A percentile compares a stretch with the other conserved stretches of the same genome.
Conservation (phyloP, 257 asterid genomes). For the Solanum habrochaites region DNA sequence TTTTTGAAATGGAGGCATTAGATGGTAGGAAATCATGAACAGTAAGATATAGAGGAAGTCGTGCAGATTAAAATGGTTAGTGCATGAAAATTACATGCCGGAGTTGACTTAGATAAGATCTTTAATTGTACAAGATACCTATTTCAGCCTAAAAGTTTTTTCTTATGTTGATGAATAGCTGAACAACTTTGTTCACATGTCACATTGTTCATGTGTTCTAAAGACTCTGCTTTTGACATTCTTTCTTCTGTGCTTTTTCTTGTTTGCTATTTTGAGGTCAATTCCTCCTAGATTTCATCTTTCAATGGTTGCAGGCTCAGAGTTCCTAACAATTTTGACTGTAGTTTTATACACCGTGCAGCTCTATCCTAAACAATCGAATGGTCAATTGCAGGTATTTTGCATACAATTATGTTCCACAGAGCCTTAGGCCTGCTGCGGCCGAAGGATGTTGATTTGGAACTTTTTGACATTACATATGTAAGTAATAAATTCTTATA, state of each 20-base stretch:
- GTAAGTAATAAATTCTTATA: constrained; percentile 31
- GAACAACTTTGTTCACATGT: not conserved
- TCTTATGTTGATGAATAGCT: not conserved
- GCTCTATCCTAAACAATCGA: not conserved
- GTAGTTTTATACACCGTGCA: not conserved
- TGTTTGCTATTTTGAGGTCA: not conserved
- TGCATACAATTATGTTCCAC: constrained; percentile 86
- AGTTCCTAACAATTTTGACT: not conserved
- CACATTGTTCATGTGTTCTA: not conserved
- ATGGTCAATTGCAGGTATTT: constrained; percentile 56
- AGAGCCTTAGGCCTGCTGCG: constrained; percentile 97
- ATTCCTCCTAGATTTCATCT: not conserved
- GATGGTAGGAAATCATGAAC: not conserved
- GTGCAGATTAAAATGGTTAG: not conserved
- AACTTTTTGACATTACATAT: constrained; percentile 95
- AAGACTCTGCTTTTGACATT: not conserved
- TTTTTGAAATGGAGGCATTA: not conserved
- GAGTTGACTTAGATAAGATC: not conserved
- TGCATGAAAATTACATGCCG: not conserved
- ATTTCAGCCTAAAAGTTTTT: not conserved
- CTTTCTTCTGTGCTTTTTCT: not conserved
- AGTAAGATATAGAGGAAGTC: not conserved
- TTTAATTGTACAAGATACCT: not conserved
- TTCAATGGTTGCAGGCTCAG: not conserved
- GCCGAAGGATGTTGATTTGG: constrained; percentile 93